Base-by-base conservation (phyloP, 108 stramenopile species). In the Fistulifera pelliculosa region DNA sequence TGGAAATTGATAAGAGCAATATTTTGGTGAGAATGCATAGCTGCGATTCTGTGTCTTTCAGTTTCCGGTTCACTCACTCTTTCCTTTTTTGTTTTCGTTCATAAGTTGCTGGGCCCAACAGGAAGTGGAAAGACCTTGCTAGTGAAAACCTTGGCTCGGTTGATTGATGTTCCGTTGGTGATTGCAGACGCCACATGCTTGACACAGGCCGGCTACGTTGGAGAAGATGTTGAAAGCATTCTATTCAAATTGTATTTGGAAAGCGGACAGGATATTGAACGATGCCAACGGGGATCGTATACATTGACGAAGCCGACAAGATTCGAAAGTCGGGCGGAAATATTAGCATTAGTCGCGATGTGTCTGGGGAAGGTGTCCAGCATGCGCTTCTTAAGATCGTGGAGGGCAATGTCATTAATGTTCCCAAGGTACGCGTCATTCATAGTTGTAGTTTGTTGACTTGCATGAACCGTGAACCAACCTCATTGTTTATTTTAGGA, bases 331-430 rank as follows among this genome's bases (percentile, higher is more conserved):
- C 83, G 42, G 80, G 85, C n/a, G 94, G 87, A 39, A 95, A 94
- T 69, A 75, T 93, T 14, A 90, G 89, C 62, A 95, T 97, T 43
- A 98, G 93, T 53, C 83, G 95, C n/a, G 93, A 94, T 62, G 91
- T 94, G 12, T 85, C 82, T 50, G 94, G 94, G 2, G 97, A 96
- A 70, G 97, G 96, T 24, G 96, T 98, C n/a, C 97, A 98, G 71
- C 97, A 98, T 70, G 97, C 97, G 1, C 74, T 98, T 21, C 74
- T 98, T 35, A 98, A 98, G 76, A 95, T 98, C 74, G 93, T 98
- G 0, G 97, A 98, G 72, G 97, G 97, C n/a, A 94, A 91, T 60
- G 81, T 95, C 2, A 88, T 96, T 15, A 98, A 96, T 74, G 97
- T 98, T 39, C 97, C 97, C n/a, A 98, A 98, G 80, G 93, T 86